A percentile compares a stretch with the other conserved stretches of the same genome.
phyloP scores from a whole-genome alignment of 2,329 filamentous ascomycete genomes.

The Aspergillus felis region DNA sequence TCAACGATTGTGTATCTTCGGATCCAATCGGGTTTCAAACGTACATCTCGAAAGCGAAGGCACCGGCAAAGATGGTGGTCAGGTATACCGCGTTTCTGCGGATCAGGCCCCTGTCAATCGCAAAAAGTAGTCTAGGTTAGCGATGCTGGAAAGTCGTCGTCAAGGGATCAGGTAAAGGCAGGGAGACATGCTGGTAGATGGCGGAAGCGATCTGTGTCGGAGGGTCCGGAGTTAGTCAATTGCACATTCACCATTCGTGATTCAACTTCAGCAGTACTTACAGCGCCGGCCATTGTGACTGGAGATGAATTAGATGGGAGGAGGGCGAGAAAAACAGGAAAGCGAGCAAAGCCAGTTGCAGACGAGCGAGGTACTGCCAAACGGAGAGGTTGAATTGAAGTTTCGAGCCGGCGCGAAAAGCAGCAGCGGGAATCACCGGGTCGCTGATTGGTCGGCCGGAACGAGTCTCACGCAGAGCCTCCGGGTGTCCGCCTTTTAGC shows the following conservation, averaged over 20 bases:
- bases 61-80: conserved; percentile 75
- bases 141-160: background rate
- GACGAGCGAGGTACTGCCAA: conserved; percentile 5
- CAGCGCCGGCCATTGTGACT: conserved; percentile 55
- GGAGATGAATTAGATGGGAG: conserved; percentile 10
- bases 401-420: conserved; percentile 28
- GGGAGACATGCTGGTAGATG: conserved; percentile 58
- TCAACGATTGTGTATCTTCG: conserved; percentile 13
- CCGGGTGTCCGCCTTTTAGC: conserved; percentile 19
- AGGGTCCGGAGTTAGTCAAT: conserved; percentile 26
- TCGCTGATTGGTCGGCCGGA: conserved; percentile 33
- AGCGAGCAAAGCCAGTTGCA: conserved; percentile 13
- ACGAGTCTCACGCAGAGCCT: conserved; percentile 14
- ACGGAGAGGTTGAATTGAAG: conserved; percentile 32
- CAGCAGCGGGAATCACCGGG: conserved; percentile 36
- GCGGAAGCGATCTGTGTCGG: conserved; percentile 46
- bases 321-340: conserved; percentile 19
- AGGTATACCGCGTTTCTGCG: conserved; percentile 86
- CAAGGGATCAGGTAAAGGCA: conserved; percentile 5
- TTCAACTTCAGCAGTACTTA: conserved; percentile 40
- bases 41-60: conserved; percentile 93
- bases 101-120: conserved; percentile 65
- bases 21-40: conserved; percentile 32
- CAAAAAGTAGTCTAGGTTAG: conserved; percentile 14
- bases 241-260: conserved; percentile 36